Conservation (phyloP, 371 early-diverging fungal genomes). For the Coemansia sp. region DNA sequence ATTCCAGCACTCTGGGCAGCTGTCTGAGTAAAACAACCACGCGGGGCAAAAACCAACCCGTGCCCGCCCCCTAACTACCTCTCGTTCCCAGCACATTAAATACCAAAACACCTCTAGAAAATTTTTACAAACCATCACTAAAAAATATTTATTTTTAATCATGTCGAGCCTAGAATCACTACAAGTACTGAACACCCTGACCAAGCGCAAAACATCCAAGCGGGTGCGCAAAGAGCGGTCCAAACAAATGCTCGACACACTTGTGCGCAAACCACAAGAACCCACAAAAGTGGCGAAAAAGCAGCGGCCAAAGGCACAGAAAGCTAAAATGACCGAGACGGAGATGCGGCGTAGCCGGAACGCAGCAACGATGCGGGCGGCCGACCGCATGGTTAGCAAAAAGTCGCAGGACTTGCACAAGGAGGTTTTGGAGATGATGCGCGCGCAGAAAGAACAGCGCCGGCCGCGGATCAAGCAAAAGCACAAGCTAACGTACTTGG, state of each 20-base stretch:
- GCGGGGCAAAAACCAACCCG: background rate
- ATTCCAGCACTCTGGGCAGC: background rate
- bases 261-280: conserved; percentile 20
- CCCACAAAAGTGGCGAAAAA: background rate
- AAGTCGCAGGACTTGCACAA: conserved; percentile 34
- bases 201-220: conserved; percentile 32
- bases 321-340: background rate
- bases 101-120: background rate
- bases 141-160: background rate
- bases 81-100: background rate
- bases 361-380: conserved; percentile 24
- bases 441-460: conserved; percentile 39
- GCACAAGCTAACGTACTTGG: conserved; percentile 34
- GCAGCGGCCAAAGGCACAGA: background rate
- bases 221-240: conserved; percentile 31
- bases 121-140: background rate
- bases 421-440: conserved; percentile 37
- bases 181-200: conserved; percentile 23
- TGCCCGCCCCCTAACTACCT: background rate
- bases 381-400: conserved; percentile 20
- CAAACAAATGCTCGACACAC: conserved; percentile 15
- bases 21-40: background rate
- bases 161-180: conserved; percentile 35
- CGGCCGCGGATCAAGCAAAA: conserved; percentile 26
- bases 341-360: conserved; percentile 17